Evolutionary conservation across 768 basidiomycete species (phyloP).

Genomic region (Lentinula raphanica): DNA sequence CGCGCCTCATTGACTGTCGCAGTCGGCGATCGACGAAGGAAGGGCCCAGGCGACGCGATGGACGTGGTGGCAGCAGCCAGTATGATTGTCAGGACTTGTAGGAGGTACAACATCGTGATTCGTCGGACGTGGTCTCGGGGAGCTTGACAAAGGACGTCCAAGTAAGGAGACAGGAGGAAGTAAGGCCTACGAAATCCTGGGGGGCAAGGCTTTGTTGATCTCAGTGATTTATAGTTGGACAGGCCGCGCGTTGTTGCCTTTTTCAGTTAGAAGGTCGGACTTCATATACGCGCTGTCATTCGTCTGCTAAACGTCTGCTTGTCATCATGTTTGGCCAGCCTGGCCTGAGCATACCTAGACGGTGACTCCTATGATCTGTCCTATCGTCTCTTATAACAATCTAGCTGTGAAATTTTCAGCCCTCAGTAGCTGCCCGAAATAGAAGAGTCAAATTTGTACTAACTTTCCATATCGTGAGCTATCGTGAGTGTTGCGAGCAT

Average conservation of each 20-base stretch:
- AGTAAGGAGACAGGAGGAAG: not conserved
- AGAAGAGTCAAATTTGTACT: too few species aligned
- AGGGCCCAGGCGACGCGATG: not conserved
- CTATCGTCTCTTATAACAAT: too few species aligned
- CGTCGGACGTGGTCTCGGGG: not conserved
- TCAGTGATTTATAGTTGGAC: not conserved
- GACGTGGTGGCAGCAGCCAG: not conserved
- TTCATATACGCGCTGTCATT: not conserved
- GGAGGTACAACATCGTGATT: not conserved
- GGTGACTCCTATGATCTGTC: too few species aligned
- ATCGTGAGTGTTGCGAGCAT: too few species aligned
- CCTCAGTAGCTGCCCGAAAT: too few species aligned
- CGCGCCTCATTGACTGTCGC: not conserved
- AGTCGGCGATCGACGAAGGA: not conserved
- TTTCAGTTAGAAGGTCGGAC: not conserved
- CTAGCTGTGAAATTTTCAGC: too few species aligned
- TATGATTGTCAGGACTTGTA: not conserved
- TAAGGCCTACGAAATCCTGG: not conserved
- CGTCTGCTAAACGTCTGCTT: too few species aligned
- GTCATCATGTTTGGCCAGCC: too few species aligned
- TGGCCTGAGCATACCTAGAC: too few species aligned
- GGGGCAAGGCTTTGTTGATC: not conserved
- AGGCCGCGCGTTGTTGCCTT: not conserved
- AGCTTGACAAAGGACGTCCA: not conserved
- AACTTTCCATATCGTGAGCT: too few species aligned